These are phyloP conservation scores for Talinum fruticosum DNA, from an alignment of 148 eudicot genomes.

Conservation along the genomic window DNA sequence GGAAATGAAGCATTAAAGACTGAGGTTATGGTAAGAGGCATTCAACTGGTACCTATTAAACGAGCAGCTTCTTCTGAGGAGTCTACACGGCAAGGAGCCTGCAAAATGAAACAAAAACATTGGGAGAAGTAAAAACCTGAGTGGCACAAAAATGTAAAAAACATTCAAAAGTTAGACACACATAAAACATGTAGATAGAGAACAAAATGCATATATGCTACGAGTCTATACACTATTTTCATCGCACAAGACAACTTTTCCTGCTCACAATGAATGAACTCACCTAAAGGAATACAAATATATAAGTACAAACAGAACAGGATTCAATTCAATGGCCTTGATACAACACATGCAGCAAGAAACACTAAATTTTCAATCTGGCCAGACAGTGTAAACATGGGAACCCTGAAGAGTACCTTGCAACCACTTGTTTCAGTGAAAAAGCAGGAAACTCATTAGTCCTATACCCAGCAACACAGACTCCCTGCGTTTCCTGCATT, in stretches of 20 bases:
- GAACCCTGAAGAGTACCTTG: conserved; percentile 47
- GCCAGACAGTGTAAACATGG: not conserved
- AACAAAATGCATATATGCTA: not conserved
- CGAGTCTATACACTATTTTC: not conserved
- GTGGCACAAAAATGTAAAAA: not conserved
- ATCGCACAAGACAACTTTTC: not conserved
- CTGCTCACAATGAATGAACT: not conserved
- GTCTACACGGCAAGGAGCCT: conserved; percentile 76
- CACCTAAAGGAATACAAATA: not conserved
- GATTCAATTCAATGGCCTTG: not conserved
- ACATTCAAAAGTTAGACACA: not conserved
- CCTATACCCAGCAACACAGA: conserved; percentile 86
- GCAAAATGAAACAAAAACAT: not conserved
- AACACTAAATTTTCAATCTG: not conserved
- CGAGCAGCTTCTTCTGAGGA: conserved; percentile 86
- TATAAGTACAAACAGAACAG: too few relatives aligned
- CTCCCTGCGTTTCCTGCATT: conserved; percentile 93
- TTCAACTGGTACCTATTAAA: conserved; percentile 53
- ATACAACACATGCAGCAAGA: not conserved
- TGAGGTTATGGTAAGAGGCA: not conserved
- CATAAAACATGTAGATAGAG: not conserved
- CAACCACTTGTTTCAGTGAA: conserved; percentile 87
- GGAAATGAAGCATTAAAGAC: not conserved
- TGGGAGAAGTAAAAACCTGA: not conserved
- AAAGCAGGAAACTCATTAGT: conserved; percentile 95